A percentile compares a stretch with the other conserved stretches of the same genome.
phyloP scores from a whole-genome alignment of 805 yeast species.

The Candida golubevii region DNA sequence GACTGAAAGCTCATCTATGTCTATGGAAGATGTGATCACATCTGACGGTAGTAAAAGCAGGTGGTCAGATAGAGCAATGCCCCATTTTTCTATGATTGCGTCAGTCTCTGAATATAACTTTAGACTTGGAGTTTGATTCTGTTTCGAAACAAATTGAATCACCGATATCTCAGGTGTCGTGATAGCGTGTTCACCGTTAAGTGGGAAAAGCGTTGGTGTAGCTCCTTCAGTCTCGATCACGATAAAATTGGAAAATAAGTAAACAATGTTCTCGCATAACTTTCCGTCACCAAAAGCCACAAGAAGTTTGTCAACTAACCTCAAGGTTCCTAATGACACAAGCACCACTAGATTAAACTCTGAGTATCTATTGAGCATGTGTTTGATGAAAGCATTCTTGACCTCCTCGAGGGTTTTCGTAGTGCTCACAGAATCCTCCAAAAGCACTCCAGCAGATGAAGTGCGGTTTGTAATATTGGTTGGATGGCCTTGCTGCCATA shows the following conservation, averaged over 20 bases:
- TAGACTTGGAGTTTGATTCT: slow-evolving; percentile 10
- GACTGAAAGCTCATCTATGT: slow-evolving; percentile 7
- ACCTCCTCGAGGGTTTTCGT: slow-evolving; percentile 19
- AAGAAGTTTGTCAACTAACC: slow-evolving; percentile 32
- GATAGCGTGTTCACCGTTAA: slow-evolving; percentile 10
- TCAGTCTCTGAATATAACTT: slow-evolving; percentile 27
- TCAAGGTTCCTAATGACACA: slow-evolving; percentile 30
- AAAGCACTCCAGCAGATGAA: neutral
- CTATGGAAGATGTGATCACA: slow-evolving; percentile 32
- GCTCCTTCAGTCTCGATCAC: slow-evolving; percentile 21
- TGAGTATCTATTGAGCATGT: slow-evolving; percentile 23
- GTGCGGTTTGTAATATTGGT: neutral
- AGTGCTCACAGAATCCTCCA: neutral
- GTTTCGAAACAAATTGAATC: slow-evolving; percentile 16
- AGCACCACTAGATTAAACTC: slow-evolving; percentile 23
- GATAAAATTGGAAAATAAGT: slow-evolving; percentile 32
- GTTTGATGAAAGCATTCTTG: slow-evolving; percentile 26
- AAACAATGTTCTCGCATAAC: slow-evolving; percentile 18
- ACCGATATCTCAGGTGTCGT: slow-evolving; percentile 24
- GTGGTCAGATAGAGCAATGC: slow-evolving; percentile 35
- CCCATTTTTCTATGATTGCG: slow-evolving; percentile 43
- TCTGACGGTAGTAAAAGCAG: slow-evolving; percentile 30
- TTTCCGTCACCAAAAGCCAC: slow-evolving; percentile 18
- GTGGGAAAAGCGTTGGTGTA: slow-evolving; percentile 12
- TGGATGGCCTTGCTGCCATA: neutral